Percentiles rank a stretch among this genome's conserved stretches.
phyloP scores from a whole-genome alignment of 164 flowering plant genomes.

The Umbilicus rupestris region DNA sequence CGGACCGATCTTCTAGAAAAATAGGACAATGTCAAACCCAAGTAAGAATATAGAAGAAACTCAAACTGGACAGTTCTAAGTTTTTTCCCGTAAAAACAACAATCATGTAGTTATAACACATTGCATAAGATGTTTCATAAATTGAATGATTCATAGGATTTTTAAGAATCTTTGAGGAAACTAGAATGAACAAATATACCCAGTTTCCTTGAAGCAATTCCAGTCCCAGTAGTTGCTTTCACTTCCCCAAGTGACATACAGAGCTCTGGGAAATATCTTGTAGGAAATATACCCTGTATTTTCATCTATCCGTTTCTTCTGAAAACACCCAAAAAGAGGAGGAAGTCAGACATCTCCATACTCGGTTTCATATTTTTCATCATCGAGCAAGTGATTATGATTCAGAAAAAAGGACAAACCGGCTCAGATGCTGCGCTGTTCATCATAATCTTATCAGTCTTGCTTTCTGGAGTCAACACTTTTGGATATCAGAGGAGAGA shows the following conservation, averaged over 20 bases:
- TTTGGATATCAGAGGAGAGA: too few relatives aligned
- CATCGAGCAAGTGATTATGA: background rate
- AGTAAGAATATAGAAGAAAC: too few relatives aligned
- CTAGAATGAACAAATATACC: constrained; percentile 4
- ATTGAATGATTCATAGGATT: too few relatives aligned
- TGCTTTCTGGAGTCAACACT: background rate
- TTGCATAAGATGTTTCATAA: too few relatives aligned
- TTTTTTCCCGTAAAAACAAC: too few relatives aligned
- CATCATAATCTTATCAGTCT: background rate
- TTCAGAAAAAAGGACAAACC: background rate
- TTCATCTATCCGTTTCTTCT: constrained; percentile 14
- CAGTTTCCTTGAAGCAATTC: constrained; percentile 16
- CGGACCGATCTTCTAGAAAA: too few relatives aligned
- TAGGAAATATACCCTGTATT: constrained; percentile 6
- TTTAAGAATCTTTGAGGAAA: too few relatives aligned
- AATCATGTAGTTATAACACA: background rate
- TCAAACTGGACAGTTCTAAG: too few relatives aligned
- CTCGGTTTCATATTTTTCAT: too few relatives aligned
- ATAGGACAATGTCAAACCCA: too few relatives aligned
- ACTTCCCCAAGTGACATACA: background rate
- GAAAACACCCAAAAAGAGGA: constrained; percentile 4
- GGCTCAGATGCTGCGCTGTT: background rate
- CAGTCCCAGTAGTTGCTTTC: constrained; percentile 10
- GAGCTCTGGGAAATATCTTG: constrained; percentile 13
- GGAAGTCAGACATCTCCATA: too few relatives aligned